phyloP scores from a whole-genome alignment of 2,329 filamentous ascomycete species.

The Laburnicola sp. region DNA sequence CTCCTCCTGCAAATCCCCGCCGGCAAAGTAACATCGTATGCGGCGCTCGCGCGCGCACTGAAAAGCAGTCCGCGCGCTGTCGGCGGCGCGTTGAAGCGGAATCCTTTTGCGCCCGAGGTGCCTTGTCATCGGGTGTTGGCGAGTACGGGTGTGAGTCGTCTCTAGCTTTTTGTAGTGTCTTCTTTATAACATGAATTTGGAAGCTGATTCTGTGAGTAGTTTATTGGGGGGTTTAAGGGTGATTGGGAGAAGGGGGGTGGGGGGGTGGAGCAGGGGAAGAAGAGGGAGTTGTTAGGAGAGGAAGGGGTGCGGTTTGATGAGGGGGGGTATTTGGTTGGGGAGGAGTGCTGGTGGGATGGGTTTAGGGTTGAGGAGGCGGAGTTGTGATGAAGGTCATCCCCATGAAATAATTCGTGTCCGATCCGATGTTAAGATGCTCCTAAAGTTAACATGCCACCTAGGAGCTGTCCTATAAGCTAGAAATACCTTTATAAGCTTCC shows the following conservation, averaged over 20 bases:
- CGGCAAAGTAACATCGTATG: constrained; percentile 78
- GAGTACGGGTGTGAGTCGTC: constrained; percentile 61
- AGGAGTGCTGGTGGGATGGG: constrained; percentile 48
- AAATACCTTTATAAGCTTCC: no score
- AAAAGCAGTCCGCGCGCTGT: constrained; percentile 74
- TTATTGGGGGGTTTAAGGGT: constrained; percentile 71
- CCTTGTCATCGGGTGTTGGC: constrained; percentile 83
- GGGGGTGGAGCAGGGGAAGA: constrained; percentile 66
- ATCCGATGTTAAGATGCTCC: no score
- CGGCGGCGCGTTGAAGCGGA: constrained; percentile 73
- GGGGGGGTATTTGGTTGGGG: constrained; percentile 61
- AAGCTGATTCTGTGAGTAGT: constrained; percentile 19
- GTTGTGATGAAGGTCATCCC: not conserved
- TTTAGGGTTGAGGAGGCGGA: constrained; percentile 38
- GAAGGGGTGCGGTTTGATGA: constrained; percentile 69
- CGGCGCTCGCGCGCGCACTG: constrained; percentile 67
- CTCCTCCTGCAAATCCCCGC: constrained; percentile 75
- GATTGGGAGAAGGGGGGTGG: constrained; percentile 64
- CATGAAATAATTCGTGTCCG: no score
- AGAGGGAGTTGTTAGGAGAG: constrained; percentile 61
- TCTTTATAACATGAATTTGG: not conserved
- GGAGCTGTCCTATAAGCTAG: no score
- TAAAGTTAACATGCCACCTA: no score
- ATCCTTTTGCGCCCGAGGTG: constrained; percentile 80
- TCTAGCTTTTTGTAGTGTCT: not conserved